Evolutionary conservation across 768 basidiomycete species (phyloP).

Genomic region (Leccinum aurantiacum): DNA sequence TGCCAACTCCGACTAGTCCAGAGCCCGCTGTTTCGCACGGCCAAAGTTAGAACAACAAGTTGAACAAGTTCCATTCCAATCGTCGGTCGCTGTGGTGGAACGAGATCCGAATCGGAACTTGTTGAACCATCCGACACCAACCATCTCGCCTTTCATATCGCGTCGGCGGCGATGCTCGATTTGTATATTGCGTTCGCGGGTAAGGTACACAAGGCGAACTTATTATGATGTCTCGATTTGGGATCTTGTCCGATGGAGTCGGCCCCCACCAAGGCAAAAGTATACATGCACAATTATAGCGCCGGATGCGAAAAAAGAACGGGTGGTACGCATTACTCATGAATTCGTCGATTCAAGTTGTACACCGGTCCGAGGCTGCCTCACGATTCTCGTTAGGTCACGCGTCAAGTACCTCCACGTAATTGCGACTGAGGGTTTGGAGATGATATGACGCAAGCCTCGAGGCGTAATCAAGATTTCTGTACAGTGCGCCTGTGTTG

Average conservation of each 20-base stretch:
- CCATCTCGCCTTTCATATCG: not conserved
- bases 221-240: not conserved
- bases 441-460: not conserved
- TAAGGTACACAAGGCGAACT: not conserved
- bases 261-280: not conserved
- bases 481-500: not conserved
- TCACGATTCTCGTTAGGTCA: not conserved
- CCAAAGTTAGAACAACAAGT: too few relatives aligned
- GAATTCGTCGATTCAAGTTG: not conserved
- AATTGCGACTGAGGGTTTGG: not conserved
- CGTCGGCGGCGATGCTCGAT: not conserved
- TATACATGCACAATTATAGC: not conserved
- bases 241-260: not conserved
- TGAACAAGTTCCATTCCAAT: not conserved
- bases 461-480: not conserved
- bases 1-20: not conserved
- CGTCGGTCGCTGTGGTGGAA: not conserved
- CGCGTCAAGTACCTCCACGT: not conserved
- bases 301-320: not conserved
- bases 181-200: not conserved
- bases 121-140: not conserved
- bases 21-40: not conserved
- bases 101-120: not conserved
- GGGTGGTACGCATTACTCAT: not conserved
- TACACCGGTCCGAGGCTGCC: not conserved